These are phyloP conservation scores for Monosporozyma solicola DNA, from an alignment of 805 yeast species.

Conservation along the genomic window DNA sequence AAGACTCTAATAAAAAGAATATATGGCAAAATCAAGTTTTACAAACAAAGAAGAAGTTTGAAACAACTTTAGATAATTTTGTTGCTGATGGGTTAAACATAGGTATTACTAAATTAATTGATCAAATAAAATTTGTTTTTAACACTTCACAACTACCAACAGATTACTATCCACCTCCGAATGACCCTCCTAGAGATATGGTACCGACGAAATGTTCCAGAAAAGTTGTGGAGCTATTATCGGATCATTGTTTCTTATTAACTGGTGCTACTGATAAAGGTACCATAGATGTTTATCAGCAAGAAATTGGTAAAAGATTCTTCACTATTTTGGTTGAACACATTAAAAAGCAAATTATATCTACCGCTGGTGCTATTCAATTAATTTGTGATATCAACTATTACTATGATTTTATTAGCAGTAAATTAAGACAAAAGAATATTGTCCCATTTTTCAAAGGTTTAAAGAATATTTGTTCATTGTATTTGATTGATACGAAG, in stretches of 20 bases:
- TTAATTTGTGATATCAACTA: slow-evolving; percentile 75
- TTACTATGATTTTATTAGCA: slow-evolving; percentile 63
- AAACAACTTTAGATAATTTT: slow-evolving; percentile 69
- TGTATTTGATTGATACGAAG: slow-evolving; percentile 54
- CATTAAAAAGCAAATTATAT: slow-evolving; percentile 62
- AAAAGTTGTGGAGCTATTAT: slow-evolving; percentile 52
- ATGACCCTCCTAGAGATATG: slow-evolving; percentile 18
- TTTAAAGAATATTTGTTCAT: slow-evolving; percentile 74
- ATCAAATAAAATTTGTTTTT: slow-evolving; percentile 61
- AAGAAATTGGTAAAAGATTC: slow-evolving; percentile 84
- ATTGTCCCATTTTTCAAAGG: slow-evolving; percentile 71
- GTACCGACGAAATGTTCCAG: slow-evolving; percentile 59
- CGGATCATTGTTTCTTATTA: slow-evolving; percentile 62
- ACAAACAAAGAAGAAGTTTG: slow-evolving; percentile 73
- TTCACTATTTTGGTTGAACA: slow-evolving; percentile 68
- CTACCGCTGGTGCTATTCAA: slow-evolving; percentile 73
- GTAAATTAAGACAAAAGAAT: slow-evolving; percentile 50
- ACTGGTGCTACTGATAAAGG: slow-evolving; percentile 80
- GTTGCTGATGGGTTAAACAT: slow-evolving; percentile 90
- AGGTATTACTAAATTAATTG: slow-evolving; percentile 84
- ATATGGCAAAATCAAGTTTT: slow-evolving; percentile 74
- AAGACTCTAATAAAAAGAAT: slow-evolving; percentile 36
- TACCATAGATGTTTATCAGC: slow-evolving; percentile 85
- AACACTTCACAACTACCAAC: slow-evolving; percentile 46
- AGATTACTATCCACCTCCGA: slow-evolving; percentile 48